Evolutionary conservation across 2,329 filamentous ascomycete species (phyloP).

Genomic region (Aspergillus tubingensis): DNA sequence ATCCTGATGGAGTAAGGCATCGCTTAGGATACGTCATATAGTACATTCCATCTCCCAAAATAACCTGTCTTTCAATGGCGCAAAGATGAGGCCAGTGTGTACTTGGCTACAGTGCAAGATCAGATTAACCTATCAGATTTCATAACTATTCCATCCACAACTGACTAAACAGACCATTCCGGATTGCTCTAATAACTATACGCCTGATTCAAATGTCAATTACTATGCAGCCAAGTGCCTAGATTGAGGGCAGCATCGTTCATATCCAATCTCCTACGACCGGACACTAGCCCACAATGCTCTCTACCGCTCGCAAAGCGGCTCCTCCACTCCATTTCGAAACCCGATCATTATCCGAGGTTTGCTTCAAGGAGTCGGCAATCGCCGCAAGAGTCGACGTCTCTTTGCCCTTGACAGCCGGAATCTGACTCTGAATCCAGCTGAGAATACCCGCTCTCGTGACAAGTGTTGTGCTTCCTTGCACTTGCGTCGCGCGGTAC

Average conservation of each 20-base stretch:
- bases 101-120: not conserved
- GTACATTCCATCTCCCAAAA: not conserved
- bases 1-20: not conserved
- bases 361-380: slow-evolving; percentile 61
- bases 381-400: slow-evolving; percentile 55
- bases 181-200: not conserved
- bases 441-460: slow-evolving; percentile 73
- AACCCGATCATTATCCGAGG: slow-evolving; percentile 67
- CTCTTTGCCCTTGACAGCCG: slow-evolving; percentile 49
- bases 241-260: slow-evolving; percentile 1
- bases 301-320: slow-evolving; percentile 31
- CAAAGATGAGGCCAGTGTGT: not conserved
- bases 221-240: not conserved
- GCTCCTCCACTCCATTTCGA: slow-evolving; percentile 65
- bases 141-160: not conserved
- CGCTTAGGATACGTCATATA: not conserved
- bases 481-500: slow-evolving; percentile 66
- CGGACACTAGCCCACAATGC: slow-evolving; percentile 20
- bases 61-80: not conserved
- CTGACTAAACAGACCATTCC: not conserved
- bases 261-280: not conserved
- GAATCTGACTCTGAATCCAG: slow-evolving; percentile 69
- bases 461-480: slow-evolving; percentile 76
- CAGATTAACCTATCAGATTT: not conserved
- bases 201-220: not conserved